Conservation (phyloP, 1,284 basidiomycete species). For the Moniliella sp. region DNA sequence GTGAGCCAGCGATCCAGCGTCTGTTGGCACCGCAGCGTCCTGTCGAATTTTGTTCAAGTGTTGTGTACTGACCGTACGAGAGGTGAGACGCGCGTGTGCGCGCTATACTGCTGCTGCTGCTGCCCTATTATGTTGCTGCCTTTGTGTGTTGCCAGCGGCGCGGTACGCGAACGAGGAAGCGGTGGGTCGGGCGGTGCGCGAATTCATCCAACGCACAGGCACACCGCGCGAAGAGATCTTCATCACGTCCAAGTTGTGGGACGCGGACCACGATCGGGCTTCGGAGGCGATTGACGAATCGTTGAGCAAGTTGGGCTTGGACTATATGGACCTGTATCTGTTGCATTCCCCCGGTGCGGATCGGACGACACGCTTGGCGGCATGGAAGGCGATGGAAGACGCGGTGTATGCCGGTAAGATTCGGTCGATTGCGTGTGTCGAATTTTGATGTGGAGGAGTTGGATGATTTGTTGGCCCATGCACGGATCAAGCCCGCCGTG, state of each 20-base stretch:
- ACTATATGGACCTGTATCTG: slow-evolving; percentile 31
- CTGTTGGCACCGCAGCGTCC: no score
- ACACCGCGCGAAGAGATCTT: slow-evolving; percentile 31
- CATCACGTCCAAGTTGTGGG: slow-evolving; percentile 34
- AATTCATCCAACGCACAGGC: slow-evolving; percentile 18
- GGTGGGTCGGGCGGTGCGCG: slow-evolving; percentile 29
- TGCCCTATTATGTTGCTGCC: no score
- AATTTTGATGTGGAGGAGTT: slow-evolving; percentile 32
- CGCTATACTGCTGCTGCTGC: no score
- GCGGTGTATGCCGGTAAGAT: slow-evolving; percentile 31
- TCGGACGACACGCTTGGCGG: slow-evolving; percentile 19
- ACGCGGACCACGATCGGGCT: slow-evolving; percentile 27
- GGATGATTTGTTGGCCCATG: slow-evolving; percentile 23
- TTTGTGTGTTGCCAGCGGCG: slow-evolving; percentile 8
- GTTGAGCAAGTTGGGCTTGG: slow-evolving; percentile 27
- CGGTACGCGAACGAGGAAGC: slow-evolving; percentile 33
- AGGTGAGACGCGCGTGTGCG: no score
- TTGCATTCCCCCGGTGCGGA: slow-evolving; percentile 30
- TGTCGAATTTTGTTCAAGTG: no score
- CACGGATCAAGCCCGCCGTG: slow-evolving; percentile 29
- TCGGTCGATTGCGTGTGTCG: slow-evolving; percentile 30
- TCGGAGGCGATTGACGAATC: slow-evolving; percentile 28
- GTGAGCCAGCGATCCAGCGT: no score
- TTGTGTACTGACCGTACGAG: no score
- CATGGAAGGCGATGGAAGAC: slow-evolving; percentile 30